Evolutionary conservation across 1,284 basidiomycete genomes (phyloP), one percentile per base, ranked within the genome.

Genomic region (Cryptococcus hybrid): DNA sequence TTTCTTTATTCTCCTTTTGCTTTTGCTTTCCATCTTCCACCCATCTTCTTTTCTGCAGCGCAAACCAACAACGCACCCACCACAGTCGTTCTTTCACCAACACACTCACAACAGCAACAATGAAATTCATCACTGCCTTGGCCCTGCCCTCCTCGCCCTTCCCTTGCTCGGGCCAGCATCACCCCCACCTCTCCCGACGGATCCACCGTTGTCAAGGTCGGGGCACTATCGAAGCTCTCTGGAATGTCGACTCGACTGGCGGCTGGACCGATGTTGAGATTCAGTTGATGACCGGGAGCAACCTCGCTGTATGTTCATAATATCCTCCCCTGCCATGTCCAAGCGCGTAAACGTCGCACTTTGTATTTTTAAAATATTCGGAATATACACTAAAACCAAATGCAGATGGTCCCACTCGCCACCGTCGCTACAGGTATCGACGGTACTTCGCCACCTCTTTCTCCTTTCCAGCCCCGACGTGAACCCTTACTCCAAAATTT

Each of bases 401-500:
- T 13, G 35, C 43, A 62, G 56, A 62, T 62, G 59, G 47, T 62
- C 39, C 45, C 60, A n/a, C 60, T 62, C 36, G 45, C 60, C 55
- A 58, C 64, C 52, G 57, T 78, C 37, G 72, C 58, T 11, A 64
- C 62, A n/a, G 67, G 70, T 46, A 69, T 78, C 56, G 71, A 78
- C 61, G 76, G 62, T n/a, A 70, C 70, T 5, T 69, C 64, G 54
- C 61, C 44, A 56, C 64, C 6, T 53, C 61, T 34, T 70, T 62
- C 53, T 59, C 61, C 15, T 65, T 67, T 45, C 55, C 51, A 35
- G 64, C 63, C 11, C 78, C 15, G 70, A 71, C 15, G 78, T 79
- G 30, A 63, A 66, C 47, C 78, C 78, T 9, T 70, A 74, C 60
- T 70, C 76, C 48, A 67, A 74, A 60, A 78, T 79, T 66, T 79